phyloP scores from a whole-genome alignment of 2,329 filamentous ascomycete species.

The Fusarium avenaceum region DNA sequence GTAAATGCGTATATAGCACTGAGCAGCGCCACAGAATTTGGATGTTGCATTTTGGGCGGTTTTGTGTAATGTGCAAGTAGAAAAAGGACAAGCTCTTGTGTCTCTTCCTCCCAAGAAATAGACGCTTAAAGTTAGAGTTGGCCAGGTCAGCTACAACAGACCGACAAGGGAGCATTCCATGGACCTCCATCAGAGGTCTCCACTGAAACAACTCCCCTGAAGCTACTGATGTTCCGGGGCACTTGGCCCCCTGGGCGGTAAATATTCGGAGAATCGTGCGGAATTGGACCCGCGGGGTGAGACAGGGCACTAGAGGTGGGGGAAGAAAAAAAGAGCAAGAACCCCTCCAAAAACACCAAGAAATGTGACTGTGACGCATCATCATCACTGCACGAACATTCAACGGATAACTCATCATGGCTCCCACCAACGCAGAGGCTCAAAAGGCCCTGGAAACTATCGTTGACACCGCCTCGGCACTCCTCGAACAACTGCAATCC shows the following conservation, averaged over 20 bases:
- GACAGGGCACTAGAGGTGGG: slow-evolving; percentile 40
- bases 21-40: slow-evolving; percentile 64
- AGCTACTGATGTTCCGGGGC: slow-evolving; percentile 42
- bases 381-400: not conserved
- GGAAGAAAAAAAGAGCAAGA: slow-evolving; percentile 31
- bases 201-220: slow-evolving; percentile 51
- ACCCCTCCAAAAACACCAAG: slow-evolving; percentile 48
- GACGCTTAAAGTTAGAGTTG: slow-evolving; percentile 31
- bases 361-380: slow-evolving; percentile 16
- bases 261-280: slow-evolving; percentile 34
- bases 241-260: slow-evolving; percentile 38
- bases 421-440: slow-evolving; percentile 46
- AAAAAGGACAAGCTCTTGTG: not conserved
- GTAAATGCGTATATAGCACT: slow-evolving; percentile 64
- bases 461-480: slow-evolving; percentile 54
- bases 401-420: slow-evolving; percentile 33
- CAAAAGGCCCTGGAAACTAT: slow-evolving; percentile 57
- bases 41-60: slow-evolving; percentile 61
- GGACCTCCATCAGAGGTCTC: slow-evolving; percentile 26
- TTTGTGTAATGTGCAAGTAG: slow-evolving; percentile 3
- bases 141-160: slow-evolving; percentile 43
- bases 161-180: slow-evolving; percentile 12
- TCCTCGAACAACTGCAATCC: slow-evolving; percentile 60
- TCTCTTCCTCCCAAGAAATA: slow-evolving; percentile 17
- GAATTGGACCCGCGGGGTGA: slow-evolving; percentile 25